phyloP scores from a whole-genome alignment of 2,329 filamentous ascomycete species.

The Paecilomyces niveus region DNA sequence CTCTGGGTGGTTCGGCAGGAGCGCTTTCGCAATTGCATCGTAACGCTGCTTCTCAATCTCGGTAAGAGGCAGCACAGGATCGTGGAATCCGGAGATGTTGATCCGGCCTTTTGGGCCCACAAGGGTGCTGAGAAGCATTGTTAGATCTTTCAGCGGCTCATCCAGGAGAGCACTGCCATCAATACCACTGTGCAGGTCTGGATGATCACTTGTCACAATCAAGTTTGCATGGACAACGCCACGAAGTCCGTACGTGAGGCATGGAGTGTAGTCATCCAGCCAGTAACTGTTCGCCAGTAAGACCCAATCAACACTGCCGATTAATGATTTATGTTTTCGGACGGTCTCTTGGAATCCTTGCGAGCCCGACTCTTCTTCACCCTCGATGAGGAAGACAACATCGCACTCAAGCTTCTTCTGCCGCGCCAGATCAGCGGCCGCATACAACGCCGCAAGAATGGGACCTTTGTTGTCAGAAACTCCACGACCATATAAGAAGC shows the following conservation, averaged over 20 bases:
- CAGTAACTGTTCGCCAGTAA: slow-evolving; percentile 96
- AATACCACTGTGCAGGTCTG: slow-evolving; percentile 93
- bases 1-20: slow-evolving; percentile 64
- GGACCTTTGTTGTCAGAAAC: slow-evolving; percentile 97
- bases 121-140: slow-evolving; percentile 71
- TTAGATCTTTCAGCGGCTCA: slow-evolving; percentile 86
- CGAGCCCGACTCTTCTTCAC: slow-evolving; percentile 92
- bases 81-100: slow-evolving; percentile 82
- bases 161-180: slow-evolving; percentile 86
- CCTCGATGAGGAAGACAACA: slow-evolving; percentile 89
- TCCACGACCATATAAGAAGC: slow-evolving; percentile 91
- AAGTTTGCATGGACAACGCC: slow-evolving; percentile 92
- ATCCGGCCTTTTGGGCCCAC: slow-evolving; percentile 76
- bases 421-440: slow-evolving; percentile 80
- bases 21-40: slow-evolving; percentile 70
- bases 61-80: slow-evolving; percentile 69
- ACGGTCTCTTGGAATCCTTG: slow-evolving; percentile 83
- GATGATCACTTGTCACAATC: slow-evolving; percentile 75
- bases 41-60: slow-evolving; percentile 72
- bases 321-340: slow-evolving; percentile 68
- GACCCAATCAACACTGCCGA: slow-evolving; percentile 90
- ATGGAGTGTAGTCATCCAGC: slow-evolving; percentile 93
- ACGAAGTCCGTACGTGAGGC: slow-evolving; percentile 86
- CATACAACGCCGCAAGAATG: slow-evolving; percentile 87
- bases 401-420: slow-evolving; percentile 80